Evolutionary conservation across 345 rosid species (phyloP).

Genomic region (Camelina laxa): DNA sequence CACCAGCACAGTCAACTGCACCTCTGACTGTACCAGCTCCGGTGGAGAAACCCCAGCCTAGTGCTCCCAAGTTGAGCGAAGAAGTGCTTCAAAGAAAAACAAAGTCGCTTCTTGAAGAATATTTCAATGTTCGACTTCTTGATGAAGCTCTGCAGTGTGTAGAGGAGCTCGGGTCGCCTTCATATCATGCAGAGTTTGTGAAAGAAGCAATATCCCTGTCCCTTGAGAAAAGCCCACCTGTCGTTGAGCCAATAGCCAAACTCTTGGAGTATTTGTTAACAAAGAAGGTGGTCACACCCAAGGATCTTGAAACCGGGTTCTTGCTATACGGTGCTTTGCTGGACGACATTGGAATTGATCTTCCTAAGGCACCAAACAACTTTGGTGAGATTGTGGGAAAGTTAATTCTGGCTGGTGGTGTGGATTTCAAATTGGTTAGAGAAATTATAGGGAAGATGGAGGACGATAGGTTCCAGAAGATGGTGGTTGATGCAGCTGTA

Average conservation of each 20-base stretch:
- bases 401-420: constrained; percentile 53
- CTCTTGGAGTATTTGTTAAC: constrained; percentile 56
- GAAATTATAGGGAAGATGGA: constrained; percentile 68
- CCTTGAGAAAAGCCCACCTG: constrained; percentile 68
- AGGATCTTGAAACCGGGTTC: constrained; percentile 65
- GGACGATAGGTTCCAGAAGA: constrained; percentile 59
- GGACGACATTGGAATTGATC: constrained; percentile 84
- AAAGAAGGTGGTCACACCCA: constrained; percentile 57
- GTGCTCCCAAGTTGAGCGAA: constrained; percentile 45
- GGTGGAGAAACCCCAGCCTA: constrained; percentile 44
- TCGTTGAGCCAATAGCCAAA: constrained; percentile 48
- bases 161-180: constrained; percentile 64
- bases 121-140: constrained; percentile 52
- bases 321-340: constrained; percentile 58
- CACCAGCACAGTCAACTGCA: constrained; percentile 41
- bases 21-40: constrained; percentile 31
- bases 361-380: constrained; percentile 75
- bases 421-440: constrained; percentile 61
- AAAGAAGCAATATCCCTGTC: constrained; percentile 69
- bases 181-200: constrained; percentile 68
- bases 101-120: constrained; percentile 65
- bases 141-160: constrained; percentile 74
- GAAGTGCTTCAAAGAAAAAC: constrained; percentile 59
- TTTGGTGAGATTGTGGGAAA: constrained; percentile 77
- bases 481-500: constrained; percentile 41